Evolutionary conservation across 1,284 basidiomycete species (phyloP).

Genomic region (Rugosomyces carneus): DNA sequence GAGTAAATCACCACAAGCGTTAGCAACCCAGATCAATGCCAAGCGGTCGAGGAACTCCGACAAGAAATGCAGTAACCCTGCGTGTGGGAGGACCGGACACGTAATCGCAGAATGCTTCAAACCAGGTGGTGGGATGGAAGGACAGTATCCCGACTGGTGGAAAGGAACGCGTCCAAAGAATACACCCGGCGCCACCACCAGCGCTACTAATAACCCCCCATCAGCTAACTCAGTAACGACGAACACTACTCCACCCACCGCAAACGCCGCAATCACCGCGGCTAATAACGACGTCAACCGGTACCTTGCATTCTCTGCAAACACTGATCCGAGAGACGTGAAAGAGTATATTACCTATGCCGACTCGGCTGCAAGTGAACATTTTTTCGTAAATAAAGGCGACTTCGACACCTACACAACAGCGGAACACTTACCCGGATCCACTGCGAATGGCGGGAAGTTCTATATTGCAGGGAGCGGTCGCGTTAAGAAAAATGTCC

Average conservation of each 20-base stretch:
- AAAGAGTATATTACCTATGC: conserved; percentile 1
- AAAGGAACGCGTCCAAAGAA: background rate
- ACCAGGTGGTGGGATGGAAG: conserved; percentile 14
- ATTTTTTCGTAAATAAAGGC: conserved; percentile 5
- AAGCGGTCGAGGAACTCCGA: background rate
- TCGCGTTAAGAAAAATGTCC: conserved; percentile 12
- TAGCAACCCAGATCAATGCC: background rate
- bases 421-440: conserved; percentile 4
- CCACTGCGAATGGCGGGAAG: conserved; percentile 13
- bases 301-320: background rate
- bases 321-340: no score
- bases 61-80: conserved; percentile 11
- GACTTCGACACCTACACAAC: conserved; percentile 7
- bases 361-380: conserved; percentile 6
- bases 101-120: conserved; percentile 7
- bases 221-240: background rate
- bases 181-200: background rate
- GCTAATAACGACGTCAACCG: background rate
- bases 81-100: conserved; percentile 14
- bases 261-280: background rate
- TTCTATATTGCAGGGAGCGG: conserved; percentile 20
- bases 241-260: no score
- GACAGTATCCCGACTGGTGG: conserved; percentile 17
- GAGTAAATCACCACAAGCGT: background rate
- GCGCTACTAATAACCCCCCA: background rate